Percentiles rank a stretch among this genome's conserved stretches.
Evolutionary conservation across 139 green algal genomes (phyloP).

Genomic region (Tetraselmis striata): DNA sequence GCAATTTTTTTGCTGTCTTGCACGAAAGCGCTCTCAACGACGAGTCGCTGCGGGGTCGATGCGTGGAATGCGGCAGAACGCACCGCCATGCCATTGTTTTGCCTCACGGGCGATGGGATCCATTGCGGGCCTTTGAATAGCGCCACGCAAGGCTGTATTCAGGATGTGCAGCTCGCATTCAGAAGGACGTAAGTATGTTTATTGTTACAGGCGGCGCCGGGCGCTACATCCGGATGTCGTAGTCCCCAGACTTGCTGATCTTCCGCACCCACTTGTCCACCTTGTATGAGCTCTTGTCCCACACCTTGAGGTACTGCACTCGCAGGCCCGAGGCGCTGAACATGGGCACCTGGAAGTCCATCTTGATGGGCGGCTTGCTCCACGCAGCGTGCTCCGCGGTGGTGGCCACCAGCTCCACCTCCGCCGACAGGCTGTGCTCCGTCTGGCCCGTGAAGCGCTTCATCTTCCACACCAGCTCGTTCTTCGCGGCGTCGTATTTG

Average conservation of each 20-base stretch:
- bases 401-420: slow-evolving; percentile 84
- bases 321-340: slow-evolving; percentile 75
- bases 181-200: too few species aligned
- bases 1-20: too few species aligned
- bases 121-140: too few species aligned
- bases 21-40: too few species aligned
- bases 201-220: too few species aligned
- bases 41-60: too few species aligned
- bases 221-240: slow-evolving; percentile 50
- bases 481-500: slow-evolving; percentile 87
- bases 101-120: too few species aligned
- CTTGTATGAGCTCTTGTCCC: slow-evolving; percentile 66
- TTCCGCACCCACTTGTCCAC: slow-evolving; percentile 87
- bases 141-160: too few species aligned
- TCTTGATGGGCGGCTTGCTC: slow-evolving; percentile 69
- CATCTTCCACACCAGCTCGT: slow-evolving; percentile 91
- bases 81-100: too few species aligned
- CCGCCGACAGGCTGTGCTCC: slow-evolving; percentile 77
- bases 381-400: slow-evolving; percentile 78
- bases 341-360: slow-evolving; percentile 93
- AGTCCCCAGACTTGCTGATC: slow-evolving; percentile 78
- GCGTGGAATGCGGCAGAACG: too few species aligned
- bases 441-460: slow-evolving; percentile 58
- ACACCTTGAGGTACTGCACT: slow-evolving; percentile 88
- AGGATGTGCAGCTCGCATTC: too few species aligned